Evolutionary conservation across 768 basidiomycete genomes (phyloP), one percentile per base, ranked within the genome.

Genomic region (Kwoniella bestiolae): DNA sequence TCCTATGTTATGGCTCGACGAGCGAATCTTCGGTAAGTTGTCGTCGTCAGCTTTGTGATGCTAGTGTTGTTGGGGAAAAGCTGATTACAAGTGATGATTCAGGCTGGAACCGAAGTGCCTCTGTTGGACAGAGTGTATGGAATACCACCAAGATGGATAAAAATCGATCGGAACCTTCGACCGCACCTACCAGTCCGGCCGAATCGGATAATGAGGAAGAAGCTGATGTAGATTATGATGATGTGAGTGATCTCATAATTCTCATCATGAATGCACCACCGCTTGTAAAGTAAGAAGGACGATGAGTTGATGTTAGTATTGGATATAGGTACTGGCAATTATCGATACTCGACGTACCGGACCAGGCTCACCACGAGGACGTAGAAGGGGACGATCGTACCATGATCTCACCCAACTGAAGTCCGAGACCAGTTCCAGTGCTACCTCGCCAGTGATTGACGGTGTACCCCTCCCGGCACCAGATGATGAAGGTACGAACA

Each of bases 1-100:
- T 81, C 93, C 93, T 0, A 93, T 95, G 90, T 88, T 90, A 14
- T 95, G 92, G 92, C 85, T 95, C 16, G 93, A 96, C 79, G 94
- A 95, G 81, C 88, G 91, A 7, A 85, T 96, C 26, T 96, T 95
- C 77, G 94, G 93, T 65, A 66, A 70, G 76, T 70, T 38, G 11
- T 38, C n/a, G n/a, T n/a, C n/a, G n/a, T n/a, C n/a, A n/a, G n/a
- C n/a, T n/a, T n/a, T n/a, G n/a, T n/a, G n/a, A n/a, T n/a, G n/a
- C n/a, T n/a, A n/a, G n/a, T n/a, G n/a, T n/a, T n/a, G n/a, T n/a
- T n/a, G n/a, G n/a, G n/a, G n/a, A n/a, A n/a, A n/a, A n/a, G n/a
- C n/a, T n/a, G n/a, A n/a, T n/a, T n/a, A n/a, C n/a, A n/a, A n/a
- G 25, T 8, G 50, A 59, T 29, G 50, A n/a, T 23, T 0, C 23